Evolutionary conservation across 768 basidiomycete genomes (phyloP).

Genomic region (Boletus sp.): DNA sequence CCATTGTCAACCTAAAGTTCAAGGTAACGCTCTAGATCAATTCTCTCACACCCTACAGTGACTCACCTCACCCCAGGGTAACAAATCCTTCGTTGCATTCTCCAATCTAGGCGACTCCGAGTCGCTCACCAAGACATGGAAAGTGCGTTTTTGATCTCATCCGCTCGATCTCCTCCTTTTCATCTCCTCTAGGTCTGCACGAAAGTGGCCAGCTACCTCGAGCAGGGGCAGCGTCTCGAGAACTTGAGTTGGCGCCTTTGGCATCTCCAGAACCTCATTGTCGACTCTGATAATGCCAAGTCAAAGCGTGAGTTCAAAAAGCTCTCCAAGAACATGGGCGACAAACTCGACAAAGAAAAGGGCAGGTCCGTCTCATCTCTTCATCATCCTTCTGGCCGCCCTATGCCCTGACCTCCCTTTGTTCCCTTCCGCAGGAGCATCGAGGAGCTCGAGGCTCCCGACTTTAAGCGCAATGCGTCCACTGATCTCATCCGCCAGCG

Average conservation of each 20-base stretch:
- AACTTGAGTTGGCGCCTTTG: slow-evolving; percentile 91
- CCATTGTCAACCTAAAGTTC: slow-evolving; percentile 85
- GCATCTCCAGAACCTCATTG: slow-evolving; percentile 89
- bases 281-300: slow-evolving; percentile 86
- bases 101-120: slow-evolving; percentile 84
- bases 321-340: slow-evolving; percentile 83
- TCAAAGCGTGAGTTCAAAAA: slow-evolving; percentile 88
- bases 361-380: slow-evolving; percentile 58
- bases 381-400: slow-evolving; percentile 2
- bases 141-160: slow-evolving; percentile 44
- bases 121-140: slow-evolving; percentile 87
- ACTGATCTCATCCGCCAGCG: slow-evolving; percentile 78
- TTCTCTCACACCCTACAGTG: not conserved
- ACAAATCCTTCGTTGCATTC: slow-evolving; percentile 94
- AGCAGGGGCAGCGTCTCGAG: slow-evolving; percentile 88
- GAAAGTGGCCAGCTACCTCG: slow-evolving; percentile 86
- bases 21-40: slow-evolving; percentile 42
- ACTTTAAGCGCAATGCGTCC: slow-evolving; percentile 75
- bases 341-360: slow-evolving; percentile 91
- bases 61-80: slow-evolving; percentile 51
- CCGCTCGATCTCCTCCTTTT: slow-evolving; percentile 2
- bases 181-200: slow-evolving; percentile 64
- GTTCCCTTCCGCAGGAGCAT: slow-evolving; percentile 54
- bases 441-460: slow-evolving; percentile 80
- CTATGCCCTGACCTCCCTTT: slow-evolving; percentile 12